Conservation (phyloP, 768 basidiomycete species). For the Hortiboletus flavorubellus region DNA sequence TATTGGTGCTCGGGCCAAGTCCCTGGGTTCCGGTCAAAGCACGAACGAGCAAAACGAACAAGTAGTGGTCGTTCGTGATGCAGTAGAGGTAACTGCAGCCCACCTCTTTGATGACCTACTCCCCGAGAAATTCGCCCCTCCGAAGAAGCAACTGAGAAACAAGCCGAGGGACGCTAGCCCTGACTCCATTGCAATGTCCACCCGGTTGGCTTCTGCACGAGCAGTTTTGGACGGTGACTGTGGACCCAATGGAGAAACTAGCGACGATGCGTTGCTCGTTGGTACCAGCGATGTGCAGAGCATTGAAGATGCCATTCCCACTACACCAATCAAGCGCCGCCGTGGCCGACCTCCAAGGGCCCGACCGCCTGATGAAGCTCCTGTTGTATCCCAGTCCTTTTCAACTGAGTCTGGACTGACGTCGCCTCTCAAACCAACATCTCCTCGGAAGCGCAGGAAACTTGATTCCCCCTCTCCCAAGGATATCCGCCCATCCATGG, state of each 20-base stretch:
- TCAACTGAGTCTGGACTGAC: conserved; percentile 7
- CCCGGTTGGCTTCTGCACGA: conserved; percentile 19
- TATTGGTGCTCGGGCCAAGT: conserved; percentile 14
- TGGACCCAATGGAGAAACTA: conserved; percentile 4
- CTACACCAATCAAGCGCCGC: conserved; percentile 29
- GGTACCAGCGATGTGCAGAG: neutral
- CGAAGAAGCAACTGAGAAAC: conserved; percentile 19
- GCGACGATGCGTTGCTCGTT: conserved; percentile 9
- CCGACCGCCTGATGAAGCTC: conserved; percentile 11
- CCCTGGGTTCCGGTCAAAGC: conserved; percentile 11
- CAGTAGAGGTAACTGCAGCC: conserved; percentile 23
- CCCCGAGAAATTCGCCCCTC: conserved; percentile 10
- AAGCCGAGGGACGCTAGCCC: conserved; percentile 12
- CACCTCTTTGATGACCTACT: conserved; percentile 33
- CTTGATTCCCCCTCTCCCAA: conserved; percentile 35
- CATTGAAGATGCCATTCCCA: conserved; percentile 3
- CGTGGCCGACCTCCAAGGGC: conserved; percentile 32
- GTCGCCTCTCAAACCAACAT: conserved; percentile 17
- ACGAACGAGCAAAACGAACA: conserved; percentile 18
- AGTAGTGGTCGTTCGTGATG: neutral
- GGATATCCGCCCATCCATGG: conserved; percentile 19
- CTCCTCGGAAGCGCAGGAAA: conserved; percentile 45
- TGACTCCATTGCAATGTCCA: conserved; percentile 17
- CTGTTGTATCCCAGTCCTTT: neutral
- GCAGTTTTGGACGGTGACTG: conserved; percentile 12